A percentile compares a stretch with the other conserved stretches of the same genome.
Evolutionary conservation across 768 basidiomycete genomes (phyloP).

Genomic region (Paxillus rubicundulus): DNA sequence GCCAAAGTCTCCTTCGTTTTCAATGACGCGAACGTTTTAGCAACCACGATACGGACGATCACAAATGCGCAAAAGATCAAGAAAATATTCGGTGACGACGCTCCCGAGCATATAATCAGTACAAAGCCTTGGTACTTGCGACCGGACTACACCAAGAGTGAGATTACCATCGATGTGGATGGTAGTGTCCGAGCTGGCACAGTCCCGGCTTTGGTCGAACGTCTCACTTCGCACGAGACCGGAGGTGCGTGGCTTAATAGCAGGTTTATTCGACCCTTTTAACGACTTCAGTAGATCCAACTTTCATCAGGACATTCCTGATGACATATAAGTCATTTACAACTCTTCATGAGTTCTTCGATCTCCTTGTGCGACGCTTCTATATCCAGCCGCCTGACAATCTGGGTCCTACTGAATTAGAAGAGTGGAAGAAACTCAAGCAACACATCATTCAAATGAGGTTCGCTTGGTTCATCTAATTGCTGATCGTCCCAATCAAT

Average conservation of each 20-base stretch:
- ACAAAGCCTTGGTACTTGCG: conserved; percentile 81
- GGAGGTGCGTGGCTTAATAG: conserved; percentile 54
- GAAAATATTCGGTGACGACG: conserved; percentile 64
- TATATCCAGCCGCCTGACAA: conserved; percentile 70
- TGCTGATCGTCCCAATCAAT: conserved; percentile 1
- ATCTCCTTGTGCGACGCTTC: conserved; percentile 79
- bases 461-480: conserved; percentile 42
- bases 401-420: conserved; percentile 56
- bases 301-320: conserved; percentile 85
- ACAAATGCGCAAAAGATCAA: conserved; percentile 55
- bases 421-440: conserved; percentile 83
- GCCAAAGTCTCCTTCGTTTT: background rate
- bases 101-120: conserved; percentile 45
- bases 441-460: conserved; percentile 84
- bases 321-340: conserved; percentile 97
- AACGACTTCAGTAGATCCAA: conserved; percentile 50
- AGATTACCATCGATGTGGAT: conserved; percentile 85
- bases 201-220: conserved; percentile 79
- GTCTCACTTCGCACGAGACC: conserved; percentile 87
- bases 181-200: conserved; percentile 86
- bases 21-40: conserved; percentile 14
- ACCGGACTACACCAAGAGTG: conserved; percentile 72
- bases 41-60: conserved; percentile 20
- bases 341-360: conserved; percentile 75
- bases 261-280: background rate